phyloP scores from a whole-genome alignment of 108 stramenopile genomes.

The Nitzschia sp. region DNA sequence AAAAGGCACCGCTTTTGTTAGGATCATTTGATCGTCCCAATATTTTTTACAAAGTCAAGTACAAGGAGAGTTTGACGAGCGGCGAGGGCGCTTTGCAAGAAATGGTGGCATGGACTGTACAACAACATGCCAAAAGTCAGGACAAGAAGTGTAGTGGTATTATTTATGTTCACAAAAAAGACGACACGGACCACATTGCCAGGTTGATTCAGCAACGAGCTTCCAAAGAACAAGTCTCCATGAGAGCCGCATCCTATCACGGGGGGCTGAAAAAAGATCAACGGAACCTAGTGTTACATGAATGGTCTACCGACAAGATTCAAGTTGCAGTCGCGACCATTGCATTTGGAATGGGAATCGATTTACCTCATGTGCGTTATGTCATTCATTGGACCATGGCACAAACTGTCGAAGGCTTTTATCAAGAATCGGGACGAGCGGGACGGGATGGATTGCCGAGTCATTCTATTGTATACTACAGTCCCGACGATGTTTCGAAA shows the following conservation, averaged over 20 bases:
- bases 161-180: conserved; percentile 93
- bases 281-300: conserved; percentile 53
- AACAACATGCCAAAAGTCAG: conserved; percentile 46
- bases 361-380: conserved; percentile 82
- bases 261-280: conserved; percentile 70
- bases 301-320: conserved; percentile 59
- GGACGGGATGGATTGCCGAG: conserved; percentile 85
- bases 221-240: not conserved
- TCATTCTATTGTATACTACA: conserved; percentile 79
- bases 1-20: conserved; percentile 44
- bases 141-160: conserved; percentile 75
- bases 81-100: conserved; percentile 43
- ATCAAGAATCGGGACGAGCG: conserved; percentile 89
- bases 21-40: conserved; percentile 93
- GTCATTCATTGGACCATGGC: conserved; percentile 90
- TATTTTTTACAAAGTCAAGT: conserved; percentile 85
- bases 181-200: conserved; percentile 68
- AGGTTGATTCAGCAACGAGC: conserved; percentile 26
- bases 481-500: conserved; percentile 71
- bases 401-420: conserved; percentile 86
- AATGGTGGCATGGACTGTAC: conserved; percentile 52
- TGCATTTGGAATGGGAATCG: conserved; percentile 96
- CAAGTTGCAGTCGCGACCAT: conserved; percentile 71
- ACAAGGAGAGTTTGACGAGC: conserved; percentile 46
- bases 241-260: conserved; percentile 49